Percentiles rank a stretch among this genome's conserved stretches.
Conservation (phyloP, 2,329 filamentous ascomycete genomes). For the Lachnellula cervina region DNA sequence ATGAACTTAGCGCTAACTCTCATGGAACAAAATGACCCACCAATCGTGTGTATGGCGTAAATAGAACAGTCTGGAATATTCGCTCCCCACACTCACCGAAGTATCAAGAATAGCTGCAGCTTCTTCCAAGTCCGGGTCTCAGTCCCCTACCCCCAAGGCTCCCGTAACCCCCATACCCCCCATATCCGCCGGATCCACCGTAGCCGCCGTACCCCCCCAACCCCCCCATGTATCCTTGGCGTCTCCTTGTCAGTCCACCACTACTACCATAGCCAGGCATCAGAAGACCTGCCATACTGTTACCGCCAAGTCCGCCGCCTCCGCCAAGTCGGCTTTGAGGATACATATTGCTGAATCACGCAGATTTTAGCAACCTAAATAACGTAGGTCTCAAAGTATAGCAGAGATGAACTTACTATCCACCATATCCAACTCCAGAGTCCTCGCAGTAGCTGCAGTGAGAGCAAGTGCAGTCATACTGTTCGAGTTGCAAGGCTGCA, state of each 20-base stretch:
- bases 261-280: background rate
- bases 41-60: too few relatives aligned
- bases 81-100: too few relatives aligned
- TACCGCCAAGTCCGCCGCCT: background rate
- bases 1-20: too few relatives aligned
- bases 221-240: background rate
- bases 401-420: background rate
- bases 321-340: background rate
- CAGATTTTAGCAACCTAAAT: background rate
- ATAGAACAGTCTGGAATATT: too few relatives aligned
- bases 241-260: background rate
- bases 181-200: too few relatives aligned
- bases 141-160: too few relatives aligned
- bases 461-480: background rate
- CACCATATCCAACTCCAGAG: background rate
- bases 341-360: background rate
- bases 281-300: background rate
- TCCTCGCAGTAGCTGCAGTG: constrained; percentile 5
- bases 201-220: too few relatives aligned
- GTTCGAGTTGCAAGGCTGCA: background rate
- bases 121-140: too few relatives aligned
- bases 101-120: too few relatives aligned
- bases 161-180: too few relatives aligned
- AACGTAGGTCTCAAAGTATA: background rate
- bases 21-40: too few relatives aligned